phyloP scores from a whole-genome alignment of 1,139 yeast species.

The Hyphopichia wangnamkhiaoensis region DNA sequence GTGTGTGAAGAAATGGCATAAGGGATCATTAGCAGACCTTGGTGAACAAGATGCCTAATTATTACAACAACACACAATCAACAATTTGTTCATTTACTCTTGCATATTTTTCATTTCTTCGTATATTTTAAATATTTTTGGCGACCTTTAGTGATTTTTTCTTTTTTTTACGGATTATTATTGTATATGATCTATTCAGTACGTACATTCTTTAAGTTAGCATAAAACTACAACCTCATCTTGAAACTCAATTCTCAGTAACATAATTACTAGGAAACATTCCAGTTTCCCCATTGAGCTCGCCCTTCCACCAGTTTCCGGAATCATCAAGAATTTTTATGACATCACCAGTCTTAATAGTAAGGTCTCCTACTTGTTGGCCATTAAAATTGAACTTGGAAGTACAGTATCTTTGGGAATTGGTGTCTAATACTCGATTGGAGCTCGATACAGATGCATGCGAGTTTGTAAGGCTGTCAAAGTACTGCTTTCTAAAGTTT shows the following conservation, averaged over 20 bases:
- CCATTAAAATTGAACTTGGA: constrained; percentile 37
- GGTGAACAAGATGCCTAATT: too few species aligned
- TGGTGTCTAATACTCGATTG: neutral
- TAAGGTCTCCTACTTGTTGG: constrained; percentile 45
- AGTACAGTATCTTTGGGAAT: constrained; percentile 19
- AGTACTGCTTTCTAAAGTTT: constrained; percentile 15
- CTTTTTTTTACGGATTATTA: neutral
- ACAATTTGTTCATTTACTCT: too few species aligned
- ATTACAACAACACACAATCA: too few species aligned
- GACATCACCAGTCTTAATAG: constrained; percentile 50
- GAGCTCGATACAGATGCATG: neutral
- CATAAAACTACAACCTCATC: neutral
- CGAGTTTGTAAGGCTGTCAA: neutral
- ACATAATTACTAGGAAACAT: constrained; percentile 60
- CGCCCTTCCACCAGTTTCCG: constrained; percentile 66
- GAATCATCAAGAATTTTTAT: constrained; percentile 44
- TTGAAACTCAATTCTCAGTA: neutral
- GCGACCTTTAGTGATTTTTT: too few species aligned
- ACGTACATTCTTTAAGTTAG: too few species aligned
- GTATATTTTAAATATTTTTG: too few species aligned
- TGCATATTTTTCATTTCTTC: too few species aligned
- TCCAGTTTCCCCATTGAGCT: constrained; percentile 48
- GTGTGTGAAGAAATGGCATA: constrained; percentile 32
- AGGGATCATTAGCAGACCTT: neutral
- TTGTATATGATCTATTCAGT: neutral